Percentiles rank a stretch among this genome's conserved stretches.
These are phyloP conservation scores for Dioscorea alata DNA, from an alignment of 106 monocot genomes.

Conservation along the genomic window DNA sequence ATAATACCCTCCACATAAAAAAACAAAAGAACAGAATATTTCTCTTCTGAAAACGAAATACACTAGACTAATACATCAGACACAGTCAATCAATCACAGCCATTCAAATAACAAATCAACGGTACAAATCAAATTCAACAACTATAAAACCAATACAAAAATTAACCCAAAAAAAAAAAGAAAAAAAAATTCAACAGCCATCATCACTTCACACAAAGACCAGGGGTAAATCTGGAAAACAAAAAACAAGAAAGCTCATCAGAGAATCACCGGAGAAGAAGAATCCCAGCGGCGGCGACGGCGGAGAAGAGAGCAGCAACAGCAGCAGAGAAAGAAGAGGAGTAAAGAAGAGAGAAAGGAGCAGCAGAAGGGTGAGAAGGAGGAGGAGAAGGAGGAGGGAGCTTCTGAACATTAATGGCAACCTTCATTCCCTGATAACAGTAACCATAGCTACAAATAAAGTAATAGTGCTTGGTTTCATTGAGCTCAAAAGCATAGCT, in stretches of 20 bases:
- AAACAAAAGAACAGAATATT: no score
- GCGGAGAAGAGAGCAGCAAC: background rate
- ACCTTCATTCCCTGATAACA: slow-evolving; percentile 71
- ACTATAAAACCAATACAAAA: background rate
- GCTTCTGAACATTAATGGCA: slow-evolving; percentile 25
- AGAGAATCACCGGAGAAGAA: slow-evolving; percentile 22
- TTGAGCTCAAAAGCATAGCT: slow-evolving; percentile 68
- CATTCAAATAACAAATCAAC: no score
- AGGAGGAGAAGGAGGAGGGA: slow-evolving; percentile 55
- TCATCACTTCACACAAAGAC: no score
- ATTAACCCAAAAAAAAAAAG: background rate
- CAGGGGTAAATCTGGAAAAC: background rate
- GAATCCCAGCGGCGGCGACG: slow-evolving; percentile 4
- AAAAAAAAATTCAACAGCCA: no score
- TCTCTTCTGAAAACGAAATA: no score
- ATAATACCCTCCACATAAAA: no score
- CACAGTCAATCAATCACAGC: no score
- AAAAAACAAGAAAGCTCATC: background rate
- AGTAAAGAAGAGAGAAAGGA: slow-evolving; percentile 4
- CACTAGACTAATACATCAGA: no score
- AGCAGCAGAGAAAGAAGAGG: slow-evolving; percentile 8
- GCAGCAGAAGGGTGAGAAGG: slow-evolving; percentile 23
- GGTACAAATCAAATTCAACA: no score
- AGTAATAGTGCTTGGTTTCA: slow-evolving; percentile 54
- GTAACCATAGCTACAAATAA: slow-evolving; percentile 70